Conservation (phyloP, 129 eudicot genomes). For the carrot (Daucus carota) region DH1_v3.0 NC_030385.2:30677501-30678000, state of each 20-base stretch:
- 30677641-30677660: background rate
- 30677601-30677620: background rate
- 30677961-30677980: background rate
- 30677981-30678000: too few relatives aligned
- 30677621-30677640: background rate
- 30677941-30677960: background rate
- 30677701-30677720: background rate
- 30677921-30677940: background rate
- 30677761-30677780: constrained; percentile 5
- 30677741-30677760: background rate
- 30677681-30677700: background rate
- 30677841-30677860: background rate
- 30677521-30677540: too few relatives aligned
- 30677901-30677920: background rate
- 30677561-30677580: background rate
- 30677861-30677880: background rate
- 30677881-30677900: background rate
- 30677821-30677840: background rate
- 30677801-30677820: constrained; percentile 46
- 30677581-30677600: background rate
- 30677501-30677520: too few relatives aligned
- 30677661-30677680: background rate
- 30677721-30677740: background rate
- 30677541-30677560: too few relatives aligned
- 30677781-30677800: constrained; percentile 99